Conservation (phyloP, 805 yeast species). For the Saturnispora ahearnii region DNA sequence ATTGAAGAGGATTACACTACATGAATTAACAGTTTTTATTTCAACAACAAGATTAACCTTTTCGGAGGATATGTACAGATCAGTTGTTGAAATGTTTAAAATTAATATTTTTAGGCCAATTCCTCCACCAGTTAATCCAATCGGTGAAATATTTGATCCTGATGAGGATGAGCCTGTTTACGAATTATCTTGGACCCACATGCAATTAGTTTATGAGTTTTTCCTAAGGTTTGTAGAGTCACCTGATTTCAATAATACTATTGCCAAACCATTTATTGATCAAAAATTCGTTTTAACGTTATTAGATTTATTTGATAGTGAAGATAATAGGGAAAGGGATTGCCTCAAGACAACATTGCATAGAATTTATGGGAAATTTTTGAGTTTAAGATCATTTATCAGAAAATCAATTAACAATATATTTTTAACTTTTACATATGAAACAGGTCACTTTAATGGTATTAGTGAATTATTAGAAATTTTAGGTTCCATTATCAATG, state of each 20-base stretch:
- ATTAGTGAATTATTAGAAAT: constrained; percentile 91
- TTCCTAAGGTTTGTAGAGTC: constrained; percentile 87
- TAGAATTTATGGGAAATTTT: constrained; percentile 90
- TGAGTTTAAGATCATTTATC: constrained; percentile 81
- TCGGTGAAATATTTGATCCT: constrained; percentile 94
- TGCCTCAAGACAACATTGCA: constrained; percentile 91
- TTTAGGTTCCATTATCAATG: constrained; percentile 92
- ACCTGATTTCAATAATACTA: constrained; percentile 87
- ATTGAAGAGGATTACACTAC: constrained; percentile 75
- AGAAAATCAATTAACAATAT: constrained; percentile 88
- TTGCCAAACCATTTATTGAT: constrained; percentile 90
- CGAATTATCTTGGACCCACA: constrained; percentile 97
- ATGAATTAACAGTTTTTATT: constrained; percentile 83
- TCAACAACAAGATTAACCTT: constrained; percentile 73
- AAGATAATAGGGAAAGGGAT: constrained; percentile 94
- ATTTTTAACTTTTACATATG: constrained; percentile 86
- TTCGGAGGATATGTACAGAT: constrained; percentile 84
- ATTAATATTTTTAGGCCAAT: constrained; percentile 87
- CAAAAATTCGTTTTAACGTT: constrained; percentile 76
- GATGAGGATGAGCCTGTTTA: constrained; percentile 98
- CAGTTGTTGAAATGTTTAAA: constrained; percentile 84
- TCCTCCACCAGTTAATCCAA: constrained; percentile 96
- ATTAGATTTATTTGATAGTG: constrained; percentile 87
- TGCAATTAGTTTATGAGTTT: constrained; percentile 94
- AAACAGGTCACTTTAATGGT: constrained; percentile 93